Base-by-base conservation (phyloP, 192 early-diverging fungal genomes). In the Linnemannia hyalina region DNA sequence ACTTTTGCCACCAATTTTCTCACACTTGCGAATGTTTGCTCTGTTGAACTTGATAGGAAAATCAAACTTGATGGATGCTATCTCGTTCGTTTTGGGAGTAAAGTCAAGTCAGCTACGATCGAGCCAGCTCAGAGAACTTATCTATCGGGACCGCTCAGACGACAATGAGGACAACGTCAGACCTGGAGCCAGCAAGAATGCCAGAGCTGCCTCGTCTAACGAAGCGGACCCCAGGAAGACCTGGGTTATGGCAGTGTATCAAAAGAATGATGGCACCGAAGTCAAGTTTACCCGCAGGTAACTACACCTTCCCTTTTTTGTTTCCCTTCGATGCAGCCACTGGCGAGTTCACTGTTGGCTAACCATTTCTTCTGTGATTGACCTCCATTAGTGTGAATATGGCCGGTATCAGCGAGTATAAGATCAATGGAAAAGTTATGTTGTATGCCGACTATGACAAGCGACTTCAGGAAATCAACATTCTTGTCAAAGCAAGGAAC, bases 41-140 rank as follows among this genome's bases (percentile, higher is more conserved):
- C 10, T 63, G 20, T 26, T 52, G 26, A 29, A 22, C 32, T 44
- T 40, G 42, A 35, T 41, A 96, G 95, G 97, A 22, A 99, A 99
- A 89, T 99, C 97, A 26, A 99, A 99, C 83, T 91, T 99, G 29
- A 99, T 99, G 98, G 99, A 99, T 86, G 99, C 99, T 52, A 98
- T 99, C 82, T 96, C 95, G 41, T 99, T 99, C 92, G 99, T 99
- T 2, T 92, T 99, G 32, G 99, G 99, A 41, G 94, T 99, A 73
- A 95, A 97, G 68, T 97, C 97, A 7, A 73, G 92, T n/a, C 97
- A 99, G 54, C 89, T 99, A 77, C 95, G 99, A 11, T 99, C 97
- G 1, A 85, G 94, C 22, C 94, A 97, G 36, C 91, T 99, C 44
- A 92, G 93, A 73, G 98, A 99, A 52, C 91, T 99, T 38, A 96